These are phyloP conservation scores for Ophiostoma sp. DNA, from an alignment of 2,329 filamentous ascomycete species.

Conservation along the genomic window DNA sequence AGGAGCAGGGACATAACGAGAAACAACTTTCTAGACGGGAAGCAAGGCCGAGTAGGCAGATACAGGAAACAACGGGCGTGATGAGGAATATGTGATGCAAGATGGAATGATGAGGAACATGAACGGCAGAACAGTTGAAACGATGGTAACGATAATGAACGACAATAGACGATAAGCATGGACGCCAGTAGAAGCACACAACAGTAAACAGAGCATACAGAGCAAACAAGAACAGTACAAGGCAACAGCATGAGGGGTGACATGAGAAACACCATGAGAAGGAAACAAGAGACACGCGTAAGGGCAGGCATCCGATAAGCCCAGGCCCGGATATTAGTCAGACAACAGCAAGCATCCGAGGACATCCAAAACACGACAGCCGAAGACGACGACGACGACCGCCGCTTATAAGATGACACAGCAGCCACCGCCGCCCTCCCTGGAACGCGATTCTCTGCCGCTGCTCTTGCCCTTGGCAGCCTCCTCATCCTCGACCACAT, in stretches of 20 bases:
- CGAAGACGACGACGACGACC: background rate
- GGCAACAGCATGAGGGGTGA: background rate
- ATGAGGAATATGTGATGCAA: background rate
- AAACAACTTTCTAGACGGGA: background rate
- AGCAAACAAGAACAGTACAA: conserved; percentile 8
- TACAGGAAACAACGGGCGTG: background rate
- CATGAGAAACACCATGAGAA: background rate
- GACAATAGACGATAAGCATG: background rate
- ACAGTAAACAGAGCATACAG: background rate
- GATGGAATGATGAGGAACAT: background rate
- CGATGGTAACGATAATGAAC: background rate
- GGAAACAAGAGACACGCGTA: background rate
- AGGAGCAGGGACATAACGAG: background rate
- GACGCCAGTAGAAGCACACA: conserved; percentile 15
- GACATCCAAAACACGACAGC: background rate
- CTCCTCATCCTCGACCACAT: conserved; percentile 75
- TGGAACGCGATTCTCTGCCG: conserved; percentile 38
- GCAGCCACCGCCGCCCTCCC: conserved; percentile 43
- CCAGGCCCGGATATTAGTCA: conserved; percentile 1
- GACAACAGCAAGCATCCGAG: background rate
- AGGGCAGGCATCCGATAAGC: background rate
- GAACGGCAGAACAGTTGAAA: too few relatives aligned
- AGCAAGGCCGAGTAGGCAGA: background rate
- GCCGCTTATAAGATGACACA: conserved; percentile 47
- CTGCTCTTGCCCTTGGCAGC: conserved; percentile 59